Conservation (phyloP, 345 rosid species). For the Turritis glabra region DNA sequence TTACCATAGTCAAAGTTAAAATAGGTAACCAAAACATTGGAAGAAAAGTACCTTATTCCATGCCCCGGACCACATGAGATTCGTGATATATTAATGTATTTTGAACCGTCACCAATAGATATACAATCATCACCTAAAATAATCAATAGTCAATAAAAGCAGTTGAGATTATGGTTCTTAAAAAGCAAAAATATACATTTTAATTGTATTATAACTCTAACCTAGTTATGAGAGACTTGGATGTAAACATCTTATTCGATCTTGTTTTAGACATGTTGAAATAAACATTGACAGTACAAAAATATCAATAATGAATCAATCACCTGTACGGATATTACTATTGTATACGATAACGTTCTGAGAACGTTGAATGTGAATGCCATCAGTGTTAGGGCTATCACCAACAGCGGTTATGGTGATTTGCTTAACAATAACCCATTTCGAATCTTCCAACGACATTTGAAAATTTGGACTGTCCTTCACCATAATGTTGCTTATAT, state of each 20-base stretch:
- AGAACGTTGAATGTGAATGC: constrained; percentile 52
- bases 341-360: constrained; percentile 26
- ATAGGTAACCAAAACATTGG: background rate
- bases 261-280: background rate
- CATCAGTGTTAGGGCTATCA: constrained; percentile 60
- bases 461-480: constrained; percentile 57
- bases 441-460: constrained; percentile 39
- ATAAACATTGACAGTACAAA: background rate
- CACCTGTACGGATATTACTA: constrained; percentile 45
- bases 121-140: constrained; percentile 57
- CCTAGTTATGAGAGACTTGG: background rate
- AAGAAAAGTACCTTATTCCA: constrained; percentile 48
- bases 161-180: background rate
- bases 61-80: constrained; percentile 61
- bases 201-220: background rate
- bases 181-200: background rate
- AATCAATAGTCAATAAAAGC: background rate
- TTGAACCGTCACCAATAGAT: constrained; percentile 51
- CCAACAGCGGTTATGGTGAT: constrained; percentile 45
- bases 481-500: constrained; percentile 33
- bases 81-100: constrained; percentile 31
- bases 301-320: background rate
- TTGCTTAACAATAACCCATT: constrained; percentile 22
- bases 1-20: background rate
- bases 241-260: background rate